A percentile compares a stretch with the other conserved stretches of the same genome.
phyloP scores from a whole-genome alignment of 2,329 filamentous ascomycete genomes.

The Aspergillus aculeatus region DNA sequence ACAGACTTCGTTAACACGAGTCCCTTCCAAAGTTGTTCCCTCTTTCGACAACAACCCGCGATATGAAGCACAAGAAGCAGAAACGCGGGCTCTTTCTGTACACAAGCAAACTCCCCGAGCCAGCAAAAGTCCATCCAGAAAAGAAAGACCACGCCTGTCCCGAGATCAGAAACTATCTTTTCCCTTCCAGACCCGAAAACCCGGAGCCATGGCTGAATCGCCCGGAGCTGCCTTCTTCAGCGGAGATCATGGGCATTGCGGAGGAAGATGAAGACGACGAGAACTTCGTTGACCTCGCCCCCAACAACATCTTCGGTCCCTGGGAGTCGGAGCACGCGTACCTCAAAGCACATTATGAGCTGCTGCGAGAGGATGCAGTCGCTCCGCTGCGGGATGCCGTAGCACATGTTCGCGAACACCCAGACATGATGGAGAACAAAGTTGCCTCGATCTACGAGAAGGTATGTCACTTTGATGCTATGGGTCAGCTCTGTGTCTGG shows the following conservation, averaged over 20 bases:
- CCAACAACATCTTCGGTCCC: slow-evolving; percentile 56
- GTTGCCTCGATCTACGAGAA: slow-evolving; percentile 67
- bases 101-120: neutral
- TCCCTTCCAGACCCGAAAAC: slow-evolving; percentile 14
- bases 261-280: slow-evolving; percentile 13
- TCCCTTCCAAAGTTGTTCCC: neutral
- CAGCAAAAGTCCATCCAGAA: neutral
- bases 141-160: slow-evolving; percentile 12
- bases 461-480: slow-evolving; percentile 40
- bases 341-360: slow-evolving; percentile 69
- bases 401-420: slow-evolving; percentile 52
- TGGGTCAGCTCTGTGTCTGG: neutral
- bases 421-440: slow-evolving; percentile 57
- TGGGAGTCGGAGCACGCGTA: slow-evolving; percentile 66
- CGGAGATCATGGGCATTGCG: slow-evolving; percentile 38
- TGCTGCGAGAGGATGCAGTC: slow-evolving; percentile 72
- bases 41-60: neutral
- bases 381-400: slow-evolving; percentile 69
- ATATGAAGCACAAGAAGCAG: neutral
- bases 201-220: slow-evolving; percentile 34
- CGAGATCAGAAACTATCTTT: slow-evolving; percentile 32
- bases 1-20: too few species aligned
- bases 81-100: neutral
- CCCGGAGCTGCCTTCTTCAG: slow-evolving; percentile 41
- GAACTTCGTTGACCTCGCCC: slow-evolving; percentile 40